phyloP scores from a whole-genome alignment of 2,329 filamentous ascomycete genomes.

The Chrysosporium queenslandicum region DNA sequence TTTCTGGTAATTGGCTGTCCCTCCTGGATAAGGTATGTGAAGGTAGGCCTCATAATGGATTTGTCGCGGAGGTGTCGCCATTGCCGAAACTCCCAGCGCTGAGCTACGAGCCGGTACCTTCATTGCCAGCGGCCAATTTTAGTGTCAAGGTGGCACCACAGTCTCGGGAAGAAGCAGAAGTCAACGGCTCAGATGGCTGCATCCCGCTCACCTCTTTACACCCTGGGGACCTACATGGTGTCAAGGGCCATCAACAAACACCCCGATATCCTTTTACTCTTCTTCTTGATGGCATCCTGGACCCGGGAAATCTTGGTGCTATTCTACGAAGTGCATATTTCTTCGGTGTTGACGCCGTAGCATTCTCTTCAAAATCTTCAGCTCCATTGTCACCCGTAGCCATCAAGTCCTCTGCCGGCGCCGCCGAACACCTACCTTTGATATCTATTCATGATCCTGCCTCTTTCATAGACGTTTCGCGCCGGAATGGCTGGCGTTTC shows the following conservation, averaged over 20 bases:
- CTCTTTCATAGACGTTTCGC: slow-evolving; percentile 60
- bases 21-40: slow-evolving; percentile 55
- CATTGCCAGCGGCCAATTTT: slow-evolving; percentile 44
- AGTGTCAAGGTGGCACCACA: slow-evolving; percentile 54
- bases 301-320: slow-evolving; percentile 82
- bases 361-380: slow-evolving; percentile 62
- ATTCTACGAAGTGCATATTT: slow-evolving; percentile 84
- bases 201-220: slow-evolving; percentile 33
- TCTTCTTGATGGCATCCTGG: slow-evolving; percentile 46
- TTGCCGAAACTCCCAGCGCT: slow-evolving; percentile 61
- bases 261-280: slow-evolving; percentile 34
- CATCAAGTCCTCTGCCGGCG: slow-evolving; percentile 80
- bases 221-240: background rate
- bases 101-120: slow-evolving; percentile 44
- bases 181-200: slow-evolving; percentile 57
- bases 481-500: slow-evolving; percentile 65
- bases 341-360: slow-evolving; percentile 77
- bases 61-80: slow-evolving; percentile 75
- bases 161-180: slow-evolving; percentile 57
- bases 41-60: slow-evolving; percentile 80
- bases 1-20: slow-evolving; percentile 50
- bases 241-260: background rate
- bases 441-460: slow-evolving; percentile 58
- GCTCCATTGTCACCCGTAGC: slow-evolving; percentile 66
- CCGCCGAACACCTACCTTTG: slow-evolving; percentile 67